Percentiles rank a stretch among this genome's conserved stretches.
Conservation (phyloP, 257 asterid species). For the Solanum medicagineum region DNA sequence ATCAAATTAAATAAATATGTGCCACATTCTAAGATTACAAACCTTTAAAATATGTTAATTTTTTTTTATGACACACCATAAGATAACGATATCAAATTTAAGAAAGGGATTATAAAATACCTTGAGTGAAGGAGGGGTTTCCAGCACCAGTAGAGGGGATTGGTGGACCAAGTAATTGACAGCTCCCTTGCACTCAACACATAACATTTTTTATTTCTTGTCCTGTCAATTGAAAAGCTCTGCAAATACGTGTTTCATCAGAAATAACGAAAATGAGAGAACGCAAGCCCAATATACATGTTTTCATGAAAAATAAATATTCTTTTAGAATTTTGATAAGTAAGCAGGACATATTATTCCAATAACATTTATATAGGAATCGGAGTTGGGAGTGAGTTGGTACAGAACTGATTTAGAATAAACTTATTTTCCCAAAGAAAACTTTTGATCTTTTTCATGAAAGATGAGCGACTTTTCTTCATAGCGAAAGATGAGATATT, state of each 20-base stretch:
- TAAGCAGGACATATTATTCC: neutral
- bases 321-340: neutral
- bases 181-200: conserved; percentile 66
- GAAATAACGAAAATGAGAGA: neutral
- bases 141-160: conserved; percentile 67
- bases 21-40: no score
- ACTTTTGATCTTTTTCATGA: neutral
- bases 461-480: no score
- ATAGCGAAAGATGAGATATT: no score
- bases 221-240: conserved; percentile 48
- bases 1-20: neutral
- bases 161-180: conserved; percentile 45
- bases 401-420: neutral
- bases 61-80: neutral
- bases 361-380: neutral
- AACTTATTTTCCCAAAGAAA: neutral
- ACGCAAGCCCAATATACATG: neutral
- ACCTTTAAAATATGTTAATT: no score
- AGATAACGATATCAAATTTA: neutral
- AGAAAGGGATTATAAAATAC: neutral
- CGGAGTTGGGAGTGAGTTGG: neutral
- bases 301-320: neutral
- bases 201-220: conserved; percentile 37
- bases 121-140: conserved; percentile 28
- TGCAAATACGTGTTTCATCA: conserved; percentile 8